Evolutionary conservation across 83 land plant species (phyloP), one percentile per base, ranked within the genome.

Genomic region (Picea abies): DNA sequence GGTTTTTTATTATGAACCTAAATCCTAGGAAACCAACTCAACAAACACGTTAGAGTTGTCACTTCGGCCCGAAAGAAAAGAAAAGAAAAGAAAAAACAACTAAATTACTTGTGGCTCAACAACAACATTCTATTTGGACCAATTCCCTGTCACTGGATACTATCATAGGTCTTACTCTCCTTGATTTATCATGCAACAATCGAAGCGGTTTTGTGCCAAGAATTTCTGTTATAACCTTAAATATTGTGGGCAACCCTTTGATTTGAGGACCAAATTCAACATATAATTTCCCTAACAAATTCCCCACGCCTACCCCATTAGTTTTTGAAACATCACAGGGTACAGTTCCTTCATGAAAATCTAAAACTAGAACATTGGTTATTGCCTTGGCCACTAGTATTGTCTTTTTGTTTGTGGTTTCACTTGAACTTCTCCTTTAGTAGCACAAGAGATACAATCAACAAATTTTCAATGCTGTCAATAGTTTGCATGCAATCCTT

Each of bases 171-270:
- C 83, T 87, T 11, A 81, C 83, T 22, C 80, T 87, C 39, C 19
- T 85, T 84, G 88, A 85, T 82, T 81, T 87, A 68, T 87, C 89
- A 6, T 85, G 56, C 84, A 87, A 87, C 78, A 87, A 87, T 32
- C 41, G 85, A 5, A 87, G 88, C 65, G 79, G 89, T 66, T 63
- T 75, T 22, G 66, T 87, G 66, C 89, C 82, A 56, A 87, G 37
- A n/a, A 58, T 84, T 37, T 58, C 88, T 60, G 69, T 88, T 41
- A 84, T 70, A 67, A 85, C 83, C 10, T 78, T 87, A 29, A 84
- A 69, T 62, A 64, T 87, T 70, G 32, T 67, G 5, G 89, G 89
- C n/a, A 87, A 87, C 71, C 82, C 88, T 41, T 41, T 85, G 41
- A 85, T 87, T 16, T 87, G 89, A 62, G 88, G 89, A 11, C 14